A percentile compares a stretch with the other conserved stretches of the same genome.
These are phyloP conservation scores for Yarrowia bubula DNA, from an alignment of 805 yeast species.

Conservation along the genomic window DNA sequence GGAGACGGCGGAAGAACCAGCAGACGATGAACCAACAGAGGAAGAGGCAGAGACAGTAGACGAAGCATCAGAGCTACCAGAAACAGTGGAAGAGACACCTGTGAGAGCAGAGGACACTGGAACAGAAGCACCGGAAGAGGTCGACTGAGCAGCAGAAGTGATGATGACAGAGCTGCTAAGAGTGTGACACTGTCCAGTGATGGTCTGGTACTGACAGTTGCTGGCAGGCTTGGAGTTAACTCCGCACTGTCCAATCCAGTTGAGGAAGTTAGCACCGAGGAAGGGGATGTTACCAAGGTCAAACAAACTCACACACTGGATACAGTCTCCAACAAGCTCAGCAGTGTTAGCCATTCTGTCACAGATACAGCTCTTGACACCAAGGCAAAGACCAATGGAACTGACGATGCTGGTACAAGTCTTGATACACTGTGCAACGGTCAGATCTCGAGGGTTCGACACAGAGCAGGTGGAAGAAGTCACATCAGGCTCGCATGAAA, in stretches of 20 bases:
- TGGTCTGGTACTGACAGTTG: neutral
- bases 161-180: neutral
- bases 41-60: no score
- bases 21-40: no score
- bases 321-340: neutral
- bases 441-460: neutral
- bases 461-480: neutral
- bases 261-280: neutral
- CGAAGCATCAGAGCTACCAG: no score
- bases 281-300: neutral
- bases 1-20: no score
- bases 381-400: neutral
- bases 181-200: no score
- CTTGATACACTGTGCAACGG: neutral
- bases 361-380: neutral
- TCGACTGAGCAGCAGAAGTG: no score
- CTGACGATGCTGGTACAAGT: neutral
- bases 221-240: neutral
- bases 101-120: no score
- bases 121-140: no score
- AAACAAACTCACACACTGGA: neutral
- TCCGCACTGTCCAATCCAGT: neutral
- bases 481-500: neutral
- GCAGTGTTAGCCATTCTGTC: neutral
- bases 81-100: no score